Base-by-base conservation (phyloP, 1,284 basidiomycete genomes). In the Apiotrichum montevideense region DNA sequence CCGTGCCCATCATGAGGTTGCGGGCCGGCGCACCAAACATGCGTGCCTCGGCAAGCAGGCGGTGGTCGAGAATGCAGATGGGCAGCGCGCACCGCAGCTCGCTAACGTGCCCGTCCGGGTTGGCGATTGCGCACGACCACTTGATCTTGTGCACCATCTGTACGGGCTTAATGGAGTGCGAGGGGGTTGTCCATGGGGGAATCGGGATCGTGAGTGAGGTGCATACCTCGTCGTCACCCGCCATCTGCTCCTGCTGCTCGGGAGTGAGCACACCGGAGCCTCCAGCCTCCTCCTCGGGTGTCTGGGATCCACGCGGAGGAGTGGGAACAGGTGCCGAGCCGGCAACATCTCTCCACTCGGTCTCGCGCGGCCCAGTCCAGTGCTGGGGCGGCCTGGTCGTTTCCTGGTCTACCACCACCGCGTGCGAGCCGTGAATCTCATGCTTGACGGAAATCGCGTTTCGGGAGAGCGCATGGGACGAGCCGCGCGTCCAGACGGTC, bases 1-100 rank as follows among this genome's bases (percentile, higher is more conserved):
- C 67, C 6, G 78, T 76, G 32, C 83, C 84, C 48, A 85, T 82
- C 8, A 86, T 76, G 6, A 86, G 75, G 35, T 86, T 83, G 32
- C 91, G 83, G 0, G 90, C 90, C 9, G 81, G 81, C 32, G 84
- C 80, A 5, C 89, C 87, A 33, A 85, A 82, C 0, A 81, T 77
- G 44, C 85, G 80, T 0, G 89, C 87, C 70, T 95, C 91, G 14
- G 85, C 81, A 8, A 88, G 80, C 1, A 93, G 78, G 8, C 82
- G 79, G 58, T 82, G 68, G 63, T 92, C 86, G 32, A 96, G 85
- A 43, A 96, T 81, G 66, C 88, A 84, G 40, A 97, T 78, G 0
- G 92, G 93, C 1, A 96, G 80, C 0, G 91, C 92, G 72, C 92
- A 96, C 7, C 92, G 85, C 21, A 97, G 80, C 75, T 95, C 91